Base-by-base conservation (phyloP, 2,329 filamentous ascomycete species). In the Paecilomyces niveus region DNA sequence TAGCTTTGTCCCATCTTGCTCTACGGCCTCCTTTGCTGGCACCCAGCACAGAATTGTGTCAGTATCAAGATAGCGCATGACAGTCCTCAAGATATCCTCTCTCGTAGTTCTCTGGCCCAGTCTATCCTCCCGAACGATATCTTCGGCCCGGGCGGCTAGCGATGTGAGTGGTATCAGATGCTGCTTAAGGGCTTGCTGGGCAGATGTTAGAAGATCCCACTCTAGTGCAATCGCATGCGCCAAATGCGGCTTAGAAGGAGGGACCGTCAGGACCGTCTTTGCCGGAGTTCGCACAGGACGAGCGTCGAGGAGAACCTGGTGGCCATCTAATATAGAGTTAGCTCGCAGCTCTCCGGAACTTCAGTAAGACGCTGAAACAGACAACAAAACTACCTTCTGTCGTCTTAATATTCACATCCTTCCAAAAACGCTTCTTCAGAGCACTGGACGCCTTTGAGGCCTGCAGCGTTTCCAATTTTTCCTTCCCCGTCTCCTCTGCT, bases 1-100 rank as follows among this genome's bases (percentile, higher is more conserved):
- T 35, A 77, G 78, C 10, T 64, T 58, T 57, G 74, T 74, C 3
- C 78, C 80, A 57, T 81, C 80, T 51, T 72, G 74, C 3, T 72
- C 68, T 54, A 82, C 76, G 31, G 78, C 72, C 53, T 76, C 76
- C 58, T 76, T 76, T 67, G 80, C 81, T 0, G 87, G 87, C 18
- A 85, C 91, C 90, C 92, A 96, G 82, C 93, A 97, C 1, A 99
- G 84, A 35, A 97, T 78, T 0, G 90, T 92, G 76, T 99, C 94
- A 0, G 94, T 97, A 67, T 92, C 87, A 26, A 99, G 83, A 74
- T 97, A 97, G 53, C 89, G 84, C 81, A 97, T 83, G 55, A 94
- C 77, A 62, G 85, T 87, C 18, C 78, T 80, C 15, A 88, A 77
- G 53, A 97, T 86, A 49, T 82, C 78, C 0, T 82, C 71, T 35